Evolutionary conservation across 2,329 filamentous ascomycete genomes (phyloP), one percentile per base, ranked within the genome.

Genomic region (Cercospora nicotianae): DNA sequence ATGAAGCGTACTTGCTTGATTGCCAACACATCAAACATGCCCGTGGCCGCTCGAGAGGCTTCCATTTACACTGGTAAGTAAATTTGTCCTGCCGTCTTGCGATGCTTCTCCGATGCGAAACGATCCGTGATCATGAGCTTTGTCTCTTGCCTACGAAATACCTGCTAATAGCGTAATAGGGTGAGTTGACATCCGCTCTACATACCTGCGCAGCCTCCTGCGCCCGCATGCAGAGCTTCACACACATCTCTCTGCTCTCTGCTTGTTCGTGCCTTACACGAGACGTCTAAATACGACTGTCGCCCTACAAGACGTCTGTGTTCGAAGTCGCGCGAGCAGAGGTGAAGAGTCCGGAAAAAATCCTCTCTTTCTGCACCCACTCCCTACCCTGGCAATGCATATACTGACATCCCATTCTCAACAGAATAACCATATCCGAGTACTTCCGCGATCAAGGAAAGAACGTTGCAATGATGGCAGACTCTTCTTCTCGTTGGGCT

Each of bases 21-120:
- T 79, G 95, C 95, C 81, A 99, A 99, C 83, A 99, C 95, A 53
- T 99, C 95, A 76, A 99, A 99, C 86, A 99, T 99, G 95, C 95
- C 95, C 70, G 95, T 99, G 77, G 95, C 95, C 72, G 95, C 95
- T 69, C 93, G 95, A 83, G 95, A 99, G 82, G 95, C 95, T 67
- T 99, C 95, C 72, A 99, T 99, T 79, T 99, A 99, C 83, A 99
- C 95, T 3, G 95, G 89, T 59, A 36, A 59, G 55, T 12, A 33
- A n/a, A n/a, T n/a, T n/a, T n/a, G n/a, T n/a, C n/a, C n/a, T n/a
- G n/a, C n/a, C n/a, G n/a, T n/a, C 10, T 13, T 53, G 48, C 48
- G 23, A 53, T 26, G 48, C 23, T 12, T 53, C 48, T 3, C 23
- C 23, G 13, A 28, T 13, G n/a, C 26, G 23, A 9, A 1, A 13